Evolutionary conservation across 2,329 filamentous ascomycete species (phyloP).

Genomic region (Ophiostoma tasmaniense): DNA sequence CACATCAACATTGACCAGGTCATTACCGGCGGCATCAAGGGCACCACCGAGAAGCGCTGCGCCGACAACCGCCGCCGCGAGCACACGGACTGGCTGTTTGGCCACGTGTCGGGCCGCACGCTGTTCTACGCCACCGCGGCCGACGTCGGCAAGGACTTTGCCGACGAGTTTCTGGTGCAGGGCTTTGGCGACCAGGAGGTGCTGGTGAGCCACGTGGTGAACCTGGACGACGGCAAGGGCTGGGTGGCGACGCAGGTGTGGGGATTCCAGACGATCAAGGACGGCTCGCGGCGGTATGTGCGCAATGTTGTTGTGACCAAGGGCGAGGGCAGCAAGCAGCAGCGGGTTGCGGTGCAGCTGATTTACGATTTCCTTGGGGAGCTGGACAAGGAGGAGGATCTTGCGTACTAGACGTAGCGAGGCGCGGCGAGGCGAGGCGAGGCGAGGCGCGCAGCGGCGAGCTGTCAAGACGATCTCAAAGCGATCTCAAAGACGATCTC

Average conservation of each 20-base stretch:
- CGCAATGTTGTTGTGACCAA: constrained; percentile 47
- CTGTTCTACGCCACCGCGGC: constrained; percentile 33
- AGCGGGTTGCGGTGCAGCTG: constrained; percentile 43
- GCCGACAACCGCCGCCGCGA: constrained; percentile 46
- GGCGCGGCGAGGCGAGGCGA: no score
- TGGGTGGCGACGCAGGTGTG: constrained; percentile 52
- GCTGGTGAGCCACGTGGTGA: constrained; percentile 56
- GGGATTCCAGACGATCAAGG: constrained; percentile 43
- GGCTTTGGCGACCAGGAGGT: constrained; percentile 44
- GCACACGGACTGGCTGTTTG: constrained; percentile 75
- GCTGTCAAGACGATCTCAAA: background rate
- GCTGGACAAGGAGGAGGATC: constrained; percentile 14
- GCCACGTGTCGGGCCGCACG: constrained; percentile 54
- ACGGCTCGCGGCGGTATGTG: constrained; percentile 44
- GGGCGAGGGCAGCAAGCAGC: constrained; percentile 25
- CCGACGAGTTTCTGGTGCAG: constrained; percentile 39
- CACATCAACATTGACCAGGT: constrained; percentile 67
- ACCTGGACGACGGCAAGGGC: constrained; percentile 38
- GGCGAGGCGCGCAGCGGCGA: background rate
- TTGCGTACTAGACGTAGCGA: constrained; percentile 14
- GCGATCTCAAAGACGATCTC: no score
- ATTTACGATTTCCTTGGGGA: constrained; percentile 45
- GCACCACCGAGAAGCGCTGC: constrained; percentile 49
- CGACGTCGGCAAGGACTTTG: constrained; percentile 46
- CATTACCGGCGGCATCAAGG: constrained; percentile 61